Evolutionary conservation across 148 eudicot genomes (phyloP).

Genomic region (Euryodendron excelsum): DNA sequence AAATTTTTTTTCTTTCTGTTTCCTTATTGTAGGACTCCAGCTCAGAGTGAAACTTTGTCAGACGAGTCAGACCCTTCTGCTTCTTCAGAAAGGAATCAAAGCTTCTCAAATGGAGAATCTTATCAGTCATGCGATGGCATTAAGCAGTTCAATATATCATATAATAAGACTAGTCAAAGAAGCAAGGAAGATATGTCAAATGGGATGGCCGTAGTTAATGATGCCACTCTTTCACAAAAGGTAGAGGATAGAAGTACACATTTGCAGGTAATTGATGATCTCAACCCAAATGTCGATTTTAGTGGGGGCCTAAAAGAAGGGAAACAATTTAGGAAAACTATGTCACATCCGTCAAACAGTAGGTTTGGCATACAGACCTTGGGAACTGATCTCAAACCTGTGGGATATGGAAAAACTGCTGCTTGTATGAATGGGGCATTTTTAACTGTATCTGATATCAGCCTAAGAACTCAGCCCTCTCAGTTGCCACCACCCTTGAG

Average conservation of each 20-base stretch:
- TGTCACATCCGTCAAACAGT: constrained; percentile 30
- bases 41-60: constrained; percentile 68
- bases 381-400: constrained; percentile 29
- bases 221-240: constrained; percentile 31
- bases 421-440: constrained; percentile 27
- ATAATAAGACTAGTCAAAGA: constrained; percentile 51
- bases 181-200: constrained; percentile 36
- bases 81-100: constrained; percentile 54
- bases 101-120: constrained; percentile 44
- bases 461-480: constrained; percentile 58
- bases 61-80: constrained; percentile 79
- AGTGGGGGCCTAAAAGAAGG: constrained; percentile 30
- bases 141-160: constrained; percentile 46
- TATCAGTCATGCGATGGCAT: constrained; percentile 39
- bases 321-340: constrained; percentile 36
- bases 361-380: constrained; percentile 24
- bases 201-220: constrained; percentile 37
- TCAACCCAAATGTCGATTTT: constrained; percentile 31
- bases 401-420: constrained; percentile 20
- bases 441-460: constrained; percentile 52
- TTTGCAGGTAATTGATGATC: constrained; percentile 34
- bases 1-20: neutral
- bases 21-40: constrained; percentile 66
- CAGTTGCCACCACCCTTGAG: constrained; percentile 59
- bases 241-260: constrained; percentile 27